Base-by-base conservation (phyloP, 192 early-diverging fungal species). In the Backusella tuberculispora region DNA sequence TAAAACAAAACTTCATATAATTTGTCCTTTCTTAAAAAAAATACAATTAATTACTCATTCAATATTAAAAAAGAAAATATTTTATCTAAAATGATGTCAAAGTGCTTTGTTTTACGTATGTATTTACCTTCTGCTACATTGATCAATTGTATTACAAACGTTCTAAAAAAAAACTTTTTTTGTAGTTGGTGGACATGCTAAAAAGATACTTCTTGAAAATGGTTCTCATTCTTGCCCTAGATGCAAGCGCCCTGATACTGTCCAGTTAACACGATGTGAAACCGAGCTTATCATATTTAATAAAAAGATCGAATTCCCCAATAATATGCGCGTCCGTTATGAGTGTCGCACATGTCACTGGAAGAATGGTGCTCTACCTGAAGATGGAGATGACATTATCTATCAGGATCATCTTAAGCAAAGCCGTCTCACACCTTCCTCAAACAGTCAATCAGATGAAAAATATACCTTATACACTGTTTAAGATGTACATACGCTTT, bases 181-280 rank as follows among this genome's bases (percentile, higher is more conserved):
- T 43, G 2, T 42, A 81, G 79, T 81, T 14, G 71, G 72, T 47
- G 75, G 72, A 4, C 43, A 71, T 17, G 79, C 69, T 65, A 69
- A 72, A 64, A 82, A 79, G 60, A 69, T 82, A 41, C 44, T 70
- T 24, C 43, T 82, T 12, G 81, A 82, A 46, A 74, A 78, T 37
- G 74, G 68, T 45, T 42, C 47, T 50, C 81, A 82, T 37, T 74
- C 70, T 13, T 82, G 81, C 40, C 81, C 81, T 26, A 63, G 64
- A 15, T 82, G 81, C 29, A 72, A 76, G 21, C 60, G 68, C 56
- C 15, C 46, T 48, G 34, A 71, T 12, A 73, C 74, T 21, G 81
- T 82, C 12, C 74, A 75, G 46, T 46, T 82, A 13, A 82, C 81
- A 42, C 73, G 81, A 7, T 64, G 47, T 56, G 81, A 82, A 45